phyloP scores from a whole-genome alignment of 2,329 filamentous ascomycete species.

The Eutypa lata region DNA sequence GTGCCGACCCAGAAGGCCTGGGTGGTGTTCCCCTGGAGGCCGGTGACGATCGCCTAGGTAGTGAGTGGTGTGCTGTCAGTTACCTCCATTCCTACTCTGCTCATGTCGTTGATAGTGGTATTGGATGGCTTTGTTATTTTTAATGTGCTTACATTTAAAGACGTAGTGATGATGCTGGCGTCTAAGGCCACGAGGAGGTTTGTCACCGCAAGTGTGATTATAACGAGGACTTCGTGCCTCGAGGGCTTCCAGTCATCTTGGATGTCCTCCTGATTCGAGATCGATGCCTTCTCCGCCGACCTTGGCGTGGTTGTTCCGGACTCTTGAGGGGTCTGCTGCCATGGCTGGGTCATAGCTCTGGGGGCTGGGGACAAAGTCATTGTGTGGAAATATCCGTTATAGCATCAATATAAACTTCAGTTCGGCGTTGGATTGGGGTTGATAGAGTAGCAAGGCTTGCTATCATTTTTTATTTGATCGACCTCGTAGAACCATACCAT shows the following conservation, averaged over 20 bases:
- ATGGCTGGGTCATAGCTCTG: no score
- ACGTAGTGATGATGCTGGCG: slow-evolving; percentile 6
- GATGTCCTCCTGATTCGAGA: no score
- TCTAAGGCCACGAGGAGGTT: slow-evolving; percentile 5
- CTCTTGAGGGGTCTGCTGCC: no score
- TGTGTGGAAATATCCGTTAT: no score
- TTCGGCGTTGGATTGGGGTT: no score
- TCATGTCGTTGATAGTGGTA: background rate
- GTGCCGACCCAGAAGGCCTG: slow-evolving; percentile 13
- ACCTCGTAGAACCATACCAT: no score
- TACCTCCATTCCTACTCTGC: background rate
- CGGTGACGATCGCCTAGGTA: background rate
- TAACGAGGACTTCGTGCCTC: slow-evolving; percentile 7
- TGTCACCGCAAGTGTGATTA: slow-evolving; percentile 4
- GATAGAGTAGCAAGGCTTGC: no score
- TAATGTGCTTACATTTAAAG: slow-evolving; percentile 4
- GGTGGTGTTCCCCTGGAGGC: slow-evolving; percentile 2
- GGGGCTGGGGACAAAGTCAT: no score
- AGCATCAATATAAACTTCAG: no score
- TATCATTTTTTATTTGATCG: no score
- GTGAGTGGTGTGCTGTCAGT: background rate
- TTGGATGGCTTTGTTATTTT: background rate
- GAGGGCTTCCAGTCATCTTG: slow-evolving; percentile 6
- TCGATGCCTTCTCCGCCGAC: no score
- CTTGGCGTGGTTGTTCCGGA: no score